A percentile compares a stretch with the other conserved stretches of the same genome.
phyloP scores from a whole-genome alignment of 768 basidiomycete genomes.

The Pleurotus tuoliensis region DNA sequence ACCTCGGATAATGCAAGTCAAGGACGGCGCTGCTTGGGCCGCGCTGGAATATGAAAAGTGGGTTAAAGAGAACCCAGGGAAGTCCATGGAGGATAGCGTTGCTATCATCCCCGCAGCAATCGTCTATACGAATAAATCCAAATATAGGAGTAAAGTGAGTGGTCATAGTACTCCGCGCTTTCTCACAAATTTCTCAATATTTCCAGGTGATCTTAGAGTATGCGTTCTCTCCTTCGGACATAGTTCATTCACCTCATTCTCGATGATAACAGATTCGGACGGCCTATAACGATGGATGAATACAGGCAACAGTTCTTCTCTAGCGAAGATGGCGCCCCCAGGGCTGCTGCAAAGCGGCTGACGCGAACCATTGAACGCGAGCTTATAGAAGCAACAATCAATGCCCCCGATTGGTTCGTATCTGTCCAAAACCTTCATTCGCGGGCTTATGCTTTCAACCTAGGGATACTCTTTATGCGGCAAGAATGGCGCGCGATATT shows the following conservation, averaged over 20 bases:
- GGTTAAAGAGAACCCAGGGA: conserved; percentile 52
- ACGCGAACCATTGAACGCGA: conserved; percentile 70
- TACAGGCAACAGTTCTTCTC: conserved; percentile 80
- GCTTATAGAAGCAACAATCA: conserved; percentile 76
- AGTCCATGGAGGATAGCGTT: conserved; percentile 42
- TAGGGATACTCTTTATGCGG: conserved; percentile 89
- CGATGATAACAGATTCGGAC: conserved; percentile 62
- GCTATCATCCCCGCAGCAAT: conserved; percentile 79
- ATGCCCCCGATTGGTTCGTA: conserved; percentile 89
- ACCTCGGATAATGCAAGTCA: conserved; percentile 87
- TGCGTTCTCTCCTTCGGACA: conserved; percentile 20
- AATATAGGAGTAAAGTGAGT: conserved; percentile 87
- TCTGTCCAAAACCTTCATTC: conserved; percentile 3
- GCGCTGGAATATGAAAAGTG: conserved; percentile 90
- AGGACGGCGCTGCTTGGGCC: conserved; percentile 94
- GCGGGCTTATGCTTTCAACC: neutral
- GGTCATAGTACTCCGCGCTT: conserved; percentile 6
- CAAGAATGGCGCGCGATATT: conserved; percentile 89
- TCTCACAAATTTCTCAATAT: conserved; percentile 5
- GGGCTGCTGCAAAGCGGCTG: conserved; percentile 82
- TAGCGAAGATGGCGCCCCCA: conserved; percentile 58
- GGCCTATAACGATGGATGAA: conserved; percentile 69
- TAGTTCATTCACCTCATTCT: conserved; percentile 8
- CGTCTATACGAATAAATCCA: conserved; percentile 93
- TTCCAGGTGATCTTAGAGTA: conserved; percentile 70